These are phyloP conservation scores for Aleurites moluccanus DNA, from an alignment of 441 rosid species.

Conservation along the genomic window DNA sequence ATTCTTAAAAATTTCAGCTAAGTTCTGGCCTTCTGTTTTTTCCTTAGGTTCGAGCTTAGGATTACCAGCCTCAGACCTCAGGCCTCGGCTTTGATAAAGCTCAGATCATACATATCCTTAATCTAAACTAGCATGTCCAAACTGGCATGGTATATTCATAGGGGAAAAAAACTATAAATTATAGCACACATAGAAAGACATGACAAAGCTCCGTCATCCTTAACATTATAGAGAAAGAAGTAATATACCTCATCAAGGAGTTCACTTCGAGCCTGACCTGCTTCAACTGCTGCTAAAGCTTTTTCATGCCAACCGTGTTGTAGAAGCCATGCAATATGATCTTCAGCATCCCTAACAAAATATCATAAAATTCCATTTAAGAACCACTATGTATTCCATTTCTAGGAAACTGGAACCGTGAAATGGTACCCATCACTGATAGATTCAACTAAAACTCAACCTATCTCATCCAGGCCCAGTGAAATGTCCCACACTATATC, in stretches of 20 bases:
- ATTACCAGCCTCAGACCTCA: background rate
- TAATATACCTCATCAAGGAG: slow-evolving; percentile 82
- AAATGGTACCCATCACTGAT: background rate
- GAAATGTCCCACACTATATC: background rate
- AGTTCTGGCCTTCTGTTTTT: background rate
- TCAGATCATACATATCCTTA: background rate
- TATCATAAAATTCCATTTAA: background rate
- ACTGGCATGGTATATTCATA: background rate
- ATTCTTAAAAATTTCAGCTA: background rate
- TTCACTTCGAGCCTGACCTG: slow-evolving; percentile 92
- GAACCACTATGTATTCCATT: background rate
- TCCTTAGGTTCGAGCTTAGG: background rate
- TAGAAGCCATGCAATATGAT: slow-evolving; percentile 98
- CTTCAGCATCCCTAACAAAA: slow-evolving; percentile 85
- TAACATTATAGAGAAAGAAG: background rate
- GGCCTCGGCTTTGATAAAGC: background rate
- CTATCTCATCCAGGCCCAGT: background rate
- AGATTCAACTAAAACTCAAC: background rate
- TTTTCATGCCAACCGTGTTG: slow-evolving; percentile 98
- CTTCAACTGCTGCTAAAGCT: slow-evolving; percentile 98
- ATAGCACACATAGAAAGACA: background rate
- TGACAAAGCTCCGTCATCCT: background rate
- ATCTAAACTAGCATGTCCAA: background rate
- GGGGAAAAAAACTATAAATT: background rate
- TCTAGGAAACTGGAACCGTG: background rate